A percentile compares a stretch with the other conserved stretches of the same genome.
Conservation (phyloP, 177 flowering plant species). For the Vitis hybrid region DNA sequence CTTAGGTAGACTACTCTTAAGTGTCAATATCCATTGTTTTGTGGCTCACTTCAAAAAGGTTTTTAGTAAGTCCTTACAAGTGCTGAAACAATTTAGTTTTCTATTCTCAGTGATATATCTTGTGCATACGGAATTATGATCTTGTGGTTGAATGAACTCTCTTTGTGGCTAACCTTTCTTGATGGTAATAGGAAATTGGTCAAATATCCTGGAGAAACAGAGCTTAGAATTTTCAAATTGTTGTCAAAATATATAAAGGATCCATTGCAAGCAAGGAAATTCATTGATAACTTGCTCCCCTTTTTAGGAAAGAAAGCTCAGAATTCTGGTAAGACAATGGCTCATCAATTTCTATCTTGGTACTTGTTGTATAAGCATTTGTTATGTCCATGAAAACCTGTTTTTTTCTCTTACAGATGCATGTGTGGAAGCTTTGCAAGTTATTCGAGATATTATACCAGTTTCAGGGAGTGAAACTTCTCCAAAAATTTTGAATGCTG, state of each 20-base stretch:
- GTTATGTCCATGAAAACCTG: not conserved
- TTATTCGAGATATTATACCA: conserved; percentile 55
- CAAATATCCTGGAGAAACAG: conserved; percentile 53
- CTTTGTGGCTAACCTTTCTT: not conserved
- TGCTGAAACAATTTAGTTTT: no score
- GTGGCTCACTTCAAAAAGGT: no score
- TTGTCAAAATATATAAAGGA: conserved; percentile 60
- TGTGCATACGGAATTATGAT: no score
- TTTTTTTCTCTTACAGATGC: conserved; percentile 45
- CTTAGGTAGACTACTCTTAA: no score
- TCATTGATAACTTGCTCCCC: conserved; percentile 70
- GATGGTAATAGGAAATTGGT: conserved; percentile 43
- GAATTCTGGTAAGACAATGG: conserved; percentile 46
- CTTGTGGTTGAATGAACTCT: no score
- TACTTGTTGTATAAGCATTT: not conserved
- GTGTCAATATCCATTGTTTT: no score
- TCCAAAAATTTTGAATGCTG: conserved; percentile 47
- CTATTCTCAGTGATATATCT: no score
- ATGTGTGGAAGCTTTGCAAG: conserved; percentile 48
- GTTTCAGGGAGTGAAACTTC: conserved; percentile 36
- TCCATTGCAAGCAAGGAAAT: conserved; percentile 43
- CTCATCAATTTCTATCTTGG: not conserved
- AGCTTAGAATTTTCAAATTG: conserved; percentile 58
- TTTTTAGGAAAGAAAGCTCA: conserved; percentile 41
- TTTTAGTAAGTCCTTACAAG: no score